phyloP scores from a whole-genome alignment of 768 basidiomycete genomes.

The Gyrodon lividus region DNA sequence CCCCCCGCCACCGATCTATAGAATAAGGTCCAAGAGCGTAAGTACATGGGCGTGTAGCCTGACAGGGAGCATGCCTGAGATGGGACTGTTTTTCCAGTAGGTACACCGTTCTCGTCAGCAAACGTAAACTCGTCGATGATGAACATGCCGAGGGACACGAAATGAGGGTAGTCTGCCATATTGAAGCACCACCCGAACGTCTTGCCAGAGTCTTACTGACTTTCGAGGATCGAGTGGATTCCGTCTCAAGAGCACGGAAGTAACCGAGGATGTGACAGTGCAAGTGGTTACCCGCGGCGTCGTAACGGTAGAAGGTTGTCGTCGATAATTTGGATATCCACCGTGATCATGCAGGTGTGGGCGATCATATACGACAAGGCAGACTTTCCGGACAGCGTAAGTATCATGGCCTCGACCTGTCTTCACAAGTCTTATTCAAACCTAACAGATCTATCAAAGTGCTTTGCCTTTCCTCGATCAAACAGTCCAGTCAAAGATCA shows the following conservation, averaged over 20 bases:
- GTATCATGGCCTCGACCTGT: conserved; percentile 10
- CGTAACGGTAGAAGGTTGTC: background rate
- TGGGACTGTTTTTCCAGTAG: conserved; percentile 43
- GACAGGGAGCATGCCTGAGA: conserved; percentile 46
- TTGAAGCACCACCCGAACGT: background rate
- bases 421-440: background rate
- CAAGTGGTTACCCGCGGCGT: conserved; percentile 3
- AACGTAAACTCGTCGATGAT: conserved; percentile 83
- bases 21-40: background rate
- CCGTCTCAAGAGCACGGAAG: too few species aligned
- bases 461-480: conserved; percentile 59
- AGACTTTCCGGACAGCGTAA: conserved; percentile 36
- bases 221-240: too few species aligned
- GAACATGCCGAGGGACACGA: conserved; percentile 84
- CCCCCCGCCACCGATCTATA: conserved; percentile 86
- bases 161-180: conserved; percentile 30
- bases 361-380: conserved; percentile 37
- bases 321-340: conserved; percentile 14
- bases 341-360: conserved; percentile 42
- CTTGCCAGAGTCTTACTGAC: conserved; percentile 23
- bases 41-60: background rate
- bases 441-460: conserved; percentile 56
- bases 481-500: conserved; percentile 54
- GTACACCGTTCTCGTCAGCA: conserved; percentile 52
- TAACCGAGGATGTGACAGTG: background rate